Conservation (phyloP, 1,284 basidiomycete genomes). For the Quambalaria eucalypti region DNA sequence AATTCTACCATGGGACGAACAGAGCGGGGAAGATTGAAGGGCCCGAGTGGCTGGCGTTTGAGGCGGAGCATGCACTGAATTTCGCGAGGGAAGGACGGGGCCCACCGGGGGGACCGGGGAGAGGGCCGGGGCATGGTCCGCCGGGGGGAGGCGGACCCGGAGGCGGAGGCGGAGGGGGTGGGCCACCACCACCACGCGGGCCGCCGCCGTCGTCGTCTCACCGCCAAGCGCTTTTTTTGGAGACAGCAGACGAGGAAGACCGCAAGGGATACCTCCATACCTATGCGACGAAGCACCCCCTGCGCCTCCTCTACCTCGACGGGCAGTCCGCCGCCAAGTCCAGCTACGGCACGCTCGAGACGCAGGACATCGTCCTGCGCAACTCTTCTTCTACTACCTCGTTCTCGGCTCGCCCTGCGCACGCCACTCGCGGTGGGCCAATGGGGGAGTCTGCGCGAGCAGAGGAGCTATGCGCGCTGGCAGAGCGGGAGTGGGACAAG, state of each 20-base stretch:
- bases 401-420: too few species aligned
- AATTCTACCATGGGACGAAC: slow-evolving; percentile 1
- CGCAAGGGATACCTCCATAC: background rate
- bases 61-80: slow-evolving; percentile 1
- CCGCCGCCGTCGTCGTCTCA: background rate
- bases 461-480: background rate
- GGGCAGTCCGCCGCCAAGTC: slow-evolving; percentile 3
- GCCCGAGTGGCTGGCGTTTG: slow-evolving; percentile 2
- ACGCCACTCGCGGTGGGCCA: background rate
- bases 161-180: background rate
- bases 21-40: background rate
- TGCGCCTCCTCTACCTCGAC: slow-evolving; percentile 2
- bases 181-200: too few species aligned
- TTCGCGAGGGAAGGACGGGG: background rate
- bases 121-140: background rate
- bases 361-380: slow-evolving; percentile 1
- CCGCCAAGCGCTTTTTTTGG: background rate
- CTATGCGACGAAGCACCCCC: background rate
- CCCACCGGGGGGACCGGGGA: background rate
- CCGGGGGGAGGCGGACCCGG: background rate
- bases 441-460: background rate
- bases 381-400: too few species aligned
- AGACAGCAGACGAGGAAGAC: background rate
- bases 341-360: background rate
- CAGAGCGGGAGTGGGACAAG: background rate